A percentile compares a stretch with the other conserved stretches of the same genome.
These are phyloP conservation scores for Physcomitrium patens DNA, from an alignment of 225 moss, liverwort and hornwort species.

Conservation along the genomic window DNA sequence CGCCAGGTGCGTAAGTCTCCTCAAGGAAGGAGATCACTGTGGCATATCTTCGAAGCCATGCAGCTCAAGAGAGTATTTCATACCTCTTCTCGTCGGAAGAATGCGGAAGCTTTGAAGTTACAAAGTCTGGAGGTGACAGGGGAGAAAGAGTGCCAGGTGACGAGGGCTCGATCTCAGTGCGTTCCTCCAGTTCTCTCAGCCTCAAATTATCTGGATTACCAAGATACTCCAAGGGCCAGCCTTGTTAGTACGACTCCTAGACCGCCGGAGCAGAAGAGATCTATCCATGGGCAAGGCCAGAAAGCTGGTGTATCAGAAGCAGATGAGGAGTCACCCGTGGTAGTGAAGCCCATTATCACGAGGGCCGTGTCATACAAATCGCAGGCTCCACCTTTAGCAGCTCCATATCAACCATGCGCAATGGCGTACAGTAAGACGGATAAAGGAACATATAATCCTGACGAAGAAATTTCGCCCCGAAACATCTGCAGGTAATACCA, in stretches of 20 bases:
- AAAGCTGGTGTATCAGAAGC: neutral
- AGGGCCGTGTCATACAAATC: constrained; percentile 38
- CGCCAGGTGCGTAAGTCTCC: constrained; percentile 33
- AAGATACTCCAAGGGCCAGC: constrained; percentile 20
- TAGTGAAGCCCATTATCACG: constrained; percentile 40
- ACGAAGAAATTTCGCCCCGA: constrained; percentile 34
- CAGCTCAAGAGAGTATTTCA: constrained; percentile 58
- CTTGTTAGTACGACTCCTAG: constrained; percentile 4
- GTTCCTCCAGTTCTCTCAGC: constrained; percentile 33
- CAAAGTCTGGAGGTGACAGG: constrained; percentile 35
- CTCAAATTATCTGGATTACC: constrained; percentile 24
- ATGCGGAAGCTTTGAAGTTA: constrained; percentile 45
- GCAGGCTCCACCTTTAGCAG: constrained; percentile 10
- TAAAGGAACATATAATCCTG: constrained; percentile 25
- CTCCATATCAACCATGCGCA: constrained; percentile 25
- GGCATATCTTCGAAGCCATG: constrained; percentile 68
- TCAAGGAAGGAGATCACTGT: constrained; percentile 48
- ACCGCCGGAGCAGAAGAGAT: constrained; percentile 17
- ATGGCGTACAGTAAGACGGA: constrained; percentile 10
- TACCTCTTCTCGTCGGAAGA: constrained; percentile 53
- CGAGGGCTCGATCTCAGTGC: constrained; percentile 34
- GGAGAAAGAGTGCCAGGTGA: constrained; percentile 31
- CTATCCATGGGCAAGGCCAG: constrained; percentile 15
- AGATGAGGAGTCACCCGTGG: constrained; percentile 30
- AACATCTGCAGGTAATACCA: constrained; percentile 35